Evolutionary conservation across 164 flowering plant species (phyloP), one percentile per base, ranked within the genome.

Genomic region (Akebia trifoliata): DNA sequence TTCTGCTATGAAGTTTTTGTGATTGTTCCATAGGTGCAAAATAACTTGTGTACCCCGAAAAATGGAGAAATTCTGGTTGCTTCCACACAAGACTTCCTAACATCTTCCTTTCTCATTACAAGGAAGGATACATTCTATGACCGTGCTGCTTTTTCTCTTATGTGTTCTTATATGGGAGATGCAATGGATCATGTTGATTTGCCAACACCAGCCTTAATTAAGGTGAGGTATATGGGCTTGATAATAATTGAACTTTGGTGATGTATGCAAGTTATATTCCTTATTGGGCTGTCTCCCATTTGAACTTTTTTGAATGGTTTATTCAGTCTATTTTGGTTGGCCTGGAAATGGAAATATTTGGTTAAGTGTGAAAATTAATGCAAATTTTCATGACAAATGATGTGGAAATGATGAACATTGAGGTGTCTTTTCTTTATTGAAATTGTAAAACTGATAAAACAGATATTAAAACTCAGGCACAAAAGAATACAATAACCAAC

Each of bases 51-150:
- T 63, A 94, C 99, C 6, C 99, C 99, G 31, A 94, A 94, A 69
- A 94, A 88, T 81, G 97, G 99, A 48, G 96, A 86, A 69, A 80
- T 94, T 46, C 74, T 94, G 77, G 96, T 94, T 62, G 99, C 99
- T 48, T 90, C 99, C 6, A 94, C 99, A 31, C 97, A 94, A 70
- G 99, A 94, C 69, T 94, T 94, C 73, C 62, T 94, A 21, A 94
- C 97, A 32, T 90, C 96, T n/a, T 84, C 99, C 43, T 90, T 77
- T 64, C 93, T 94, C 48, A 90, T 94, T 40, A 94, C 99, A 50
- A 84, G 97, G 68, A 94, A 85, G 72, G 97, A 94, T 71, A 88
- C 96, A 26, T 90, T 94, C 65, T 94, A 94, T 77, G 97, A 94
- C 58, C 93, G 97, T 62, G 85, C 99, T 59, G 49, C 87, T 22